Percentiles rank a stretch among this genome's conserved stretches.
Conservation (phyloP, 2,329 filamentous ascomycete species). For the Nakataea oryzae region DNA sequence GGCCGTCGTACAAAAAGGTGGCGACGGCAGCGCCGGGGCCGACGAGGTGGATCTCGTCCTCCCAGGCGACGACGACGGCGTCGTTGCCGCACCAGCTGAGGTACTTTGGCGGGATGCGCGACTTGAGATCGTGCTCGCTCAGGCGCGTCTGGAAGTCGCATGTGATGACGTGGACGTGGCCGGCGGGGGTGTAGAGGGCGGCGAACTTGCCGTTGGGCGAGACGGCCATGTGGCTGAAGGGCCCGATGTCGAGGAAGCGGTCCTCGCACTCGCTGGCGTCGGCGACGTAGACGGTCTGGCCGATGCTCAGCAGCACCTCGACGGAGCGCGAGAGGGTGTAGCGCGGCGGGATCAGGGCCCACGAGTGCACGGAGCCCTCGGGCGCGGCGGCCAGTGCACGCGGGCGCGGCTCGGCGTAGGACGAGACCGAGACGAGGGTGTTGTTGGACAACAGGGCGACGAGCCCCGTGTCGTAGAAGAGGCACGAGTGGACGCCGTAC, state of each 20-base stretch:
- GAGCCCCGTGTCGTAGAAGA: conserved; percentile 87
- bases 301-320: conserved; percentile 80
- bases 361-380: conserved; percentile 71
- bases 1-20: conserved; percentile 81
- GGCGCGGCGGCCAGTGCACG: conserved; percentile 69
- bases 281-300: conserved; percentile 72
- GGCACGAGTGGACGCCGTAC: conserved; percentile 76
- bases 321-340: conserved; percentile 88
- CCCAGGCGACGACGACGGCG: conserved; percentile 88
- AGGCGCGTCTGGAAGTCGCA: conserved; percentile 90
- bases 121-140: conserved; percentile 84
- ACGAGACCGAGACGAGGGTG: conserved; percentile 72
- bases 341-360: conserved; percentile 79
- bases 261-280: conserved; percentile 89
- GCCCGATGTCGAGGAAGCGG: conserved; percentile 79
- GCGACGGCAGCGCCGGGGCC: conserved; percentile 69
- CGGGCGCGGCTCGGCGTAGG: conserved; percentile 83
- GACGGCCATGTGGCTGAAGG: conserved; percentile 81
- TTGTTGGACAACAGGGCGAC: conserved; percentile 88
- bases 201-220: conserved; percentile 86
- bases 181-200: conserved; percentile 75
- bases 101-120: conserved; percentile 74
- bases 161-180: conserved; percentile 84
- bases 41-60: conserved; percentile 92
- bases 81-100: conserved; percentile 96